These are phyloP conservation scores for Piloderma croceum DNA, from an alignment of 768 basidiomycete species.

Conservation along the genomic window DNA sequence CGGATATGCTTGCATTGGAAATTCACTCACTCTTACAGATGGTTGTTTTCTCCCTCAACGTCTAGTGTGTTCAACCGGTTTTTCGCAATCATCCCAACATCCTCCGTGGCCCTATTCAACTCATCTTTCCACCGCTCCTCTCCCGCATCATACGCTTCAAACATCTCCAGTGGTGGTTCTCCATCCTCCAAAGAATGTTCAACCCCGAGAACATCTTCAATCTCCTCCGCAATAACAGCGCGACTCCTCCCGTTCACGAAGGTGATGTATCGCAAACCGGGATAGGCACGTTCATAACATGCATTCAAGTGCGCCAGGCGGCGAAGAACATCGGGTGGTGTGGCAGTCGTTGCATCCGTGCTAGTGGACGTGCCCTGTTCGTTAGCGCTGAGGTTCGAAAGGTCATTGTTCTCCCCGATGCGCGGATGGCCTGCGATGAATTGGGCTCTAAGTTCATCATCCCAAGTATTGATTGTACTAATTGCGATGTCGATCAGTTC, in stretches of 20 bases:
- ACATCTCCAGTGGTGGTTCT: slow-evolving; percentile 32
- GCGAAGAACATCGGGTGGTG: slow-evolving; percentile 67
- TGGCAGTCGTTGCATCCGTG: slow-evolving; percentile 35
- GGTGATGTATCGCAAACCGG: slow-evolving; percentile 81
- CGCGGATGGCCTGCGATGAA: slow-evolving; percentile 86
- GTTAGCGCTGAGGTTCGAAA: slow-evolving; percentile 69
- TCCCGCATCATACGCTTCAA: slow-evolving; percentile 33
- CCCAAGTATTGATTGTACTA: slow-evolving; percentile 48
- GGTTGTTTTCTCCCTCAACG: slow-evolving; percentile 26
- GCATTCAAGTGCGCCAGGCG: slow-evolving; percentile 72
- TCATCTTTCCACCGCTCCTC: slow-evolving; percentile 58
- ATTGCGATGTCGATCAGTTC: slow-evolving; percentile 54
- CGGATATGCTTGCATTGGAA: too few species aligned
- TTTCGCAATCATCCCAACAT: slow-evolving; percentile 74
- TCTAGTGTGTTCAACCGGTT: slow-evolving; percentile 51
- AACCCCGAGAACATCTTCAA: slow-evolving; percentile 62
- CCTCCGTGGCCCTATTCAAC: slow-evolving; percentile 63
- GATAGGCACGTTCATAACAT: slow-evolving; percentile 68
- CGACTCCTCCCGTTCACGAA: slow-evolving; percentile 85
- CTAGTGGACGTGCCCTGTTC: slow-evolving; percentile 60
- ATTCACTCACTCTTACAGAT: slow-evolving; percentile 2
- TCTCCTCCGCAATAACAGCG: slow-evolving; percentile 66
- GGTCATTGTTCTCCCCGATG: slow-evolving; percentile 75
- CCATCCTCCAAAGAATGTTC: slow-evolving; percentile 44
- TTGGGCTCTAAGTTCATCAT: slow-evolving; percentile 40